Evolutionary conservation across 2,329 filamentous ascomycete genomes (phyloP).

Genomic region (Celoporthe dispersa): DNA sequence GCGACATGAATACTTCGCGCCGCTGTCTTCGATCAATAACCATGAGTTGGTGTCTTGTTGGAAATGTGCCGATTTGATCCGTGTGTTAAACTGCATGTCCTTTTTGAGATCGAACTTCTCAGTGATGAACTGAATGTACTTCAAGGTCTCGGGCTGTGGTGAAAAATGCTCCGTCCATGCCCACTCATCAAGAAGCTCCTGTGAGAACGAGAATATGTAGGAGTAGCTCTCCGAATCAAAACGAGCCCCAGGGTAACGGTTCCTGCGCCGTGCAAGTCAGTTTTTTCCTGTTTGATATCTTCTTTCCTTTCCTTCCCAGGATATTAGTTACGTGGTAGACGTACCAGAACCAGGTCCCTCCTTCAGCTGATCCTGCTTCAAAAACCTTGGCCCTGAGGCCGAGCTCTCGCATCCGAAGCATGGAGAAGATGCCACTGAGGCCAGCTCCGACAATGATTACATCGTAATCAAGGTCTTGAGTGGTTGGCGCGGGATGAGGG

Average conservation of each 20-base stretch:
- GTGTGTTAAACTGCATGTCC: slow-evolving; percentile 12
- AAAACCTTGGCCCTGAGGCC: slow-evolving; percentile 17
- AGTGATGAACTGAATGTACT: slow-evolving; percentile 45
- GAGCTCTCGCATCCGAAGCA: slow-evolving; percentile 17
- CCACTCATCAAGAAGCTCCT: slow-evolving; percentile 48
- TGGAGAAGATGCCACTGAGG: slow-evolving; percentile 21
- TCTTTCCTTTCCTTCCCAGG: background rate
- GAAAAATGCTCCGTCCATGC: slow-evolving; percentile 44
- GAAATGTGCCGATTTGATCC: slow-evolving; percentile 26
- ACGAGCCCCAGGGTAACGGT: slow-evolving; percentile 36
- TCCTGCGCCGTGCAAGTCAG: background rate
- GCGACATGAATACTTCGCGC: background rate
- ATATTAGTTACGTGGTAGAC: background rate
- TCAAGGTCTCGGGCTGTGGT: slow-evolving; percentile 42
- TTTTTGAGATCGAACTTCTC: slow-evolving; percentile 36
- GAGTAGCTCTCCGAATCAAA: slow-evolving; percentile 52
- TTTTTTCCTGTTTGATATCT: too few relatives aligned
- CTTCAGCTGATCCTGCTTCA: slow-evolving; percentile 16
- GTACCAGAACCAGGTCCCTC: slow-evolving; percentile 18
- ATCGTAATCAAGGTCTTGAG: slow-evolving; percentile 4
- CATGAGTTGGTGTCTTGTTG: slow-evolving; percentile 17
- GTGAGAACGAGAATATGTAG: slow-evolving; percentile 48
- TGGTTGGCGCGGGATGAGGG: background rate
- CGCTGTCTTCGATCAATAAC: slow-evolving; percentile 1
- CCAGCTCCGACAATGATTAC: slow-evolving; percentile 24